Evolutionary conservation across 768 basidiomycete species (phyloP), one percentile per base, ranked within the genome.

Genomic region (Fomitopsis pulvina): DNA sequence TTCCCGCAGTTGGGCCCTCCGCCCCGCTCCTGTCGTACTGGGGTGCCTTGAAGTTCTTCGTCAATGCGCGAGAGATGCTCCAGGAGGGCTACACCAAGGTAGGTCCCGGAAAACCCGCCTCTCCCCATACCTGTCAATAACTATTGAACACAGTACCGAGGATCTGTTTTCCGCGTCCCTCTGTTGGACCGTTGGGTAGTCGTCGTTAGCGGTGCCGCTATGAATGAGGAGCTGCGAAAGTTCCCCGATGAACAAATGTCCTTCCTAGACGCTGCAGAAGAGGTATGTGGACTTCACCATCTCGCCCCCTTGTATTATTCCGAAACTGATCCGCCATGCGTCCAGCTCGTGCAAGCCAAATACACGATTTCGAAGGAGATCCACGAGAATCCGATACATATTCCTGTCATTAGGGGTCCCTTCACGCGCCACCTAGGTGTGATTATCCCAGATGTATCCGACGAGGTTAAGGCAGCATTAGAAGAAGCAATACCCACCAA

Each of bases 151-250:
- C 37, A 61, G 60, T 51, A 55, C 45, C 52, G 53, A 12, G 46
- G 32, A 1, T 45, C 55, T 14, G 30, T 54, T 8, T 80, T 76
- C 62, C 73, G 71, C 59, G 61, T 79, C 6, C 64, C 77, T 0
- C 63, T 62, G 27, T 57, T 73, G 37, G 63, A 72, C 34, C 63
- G 68, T 44, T 80, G 79, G 78, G 54, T 70, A 14, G 66, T 78
- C 22, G 60, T 80, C 9, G 59, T 74, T 14, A 67, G 67, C 24
- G 71, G 75, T 2, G 60, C 66, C 0, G 50, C 71, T 18, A 62
- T 71, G 29, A 62, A 79, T 12, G 74, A 80, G 9, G 80, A 81
- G 41, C 59, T 83, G 12, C 69, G 75, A 21, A 71, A 62, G 52
- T 70, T 73, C 14, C 64, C 71, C 4, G 76, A 77, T 42, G 66